phyloP scores from a whole-genome alignment of 192 early-diverging fungal species.

The Linnemannia schmuckeri region DNA sequence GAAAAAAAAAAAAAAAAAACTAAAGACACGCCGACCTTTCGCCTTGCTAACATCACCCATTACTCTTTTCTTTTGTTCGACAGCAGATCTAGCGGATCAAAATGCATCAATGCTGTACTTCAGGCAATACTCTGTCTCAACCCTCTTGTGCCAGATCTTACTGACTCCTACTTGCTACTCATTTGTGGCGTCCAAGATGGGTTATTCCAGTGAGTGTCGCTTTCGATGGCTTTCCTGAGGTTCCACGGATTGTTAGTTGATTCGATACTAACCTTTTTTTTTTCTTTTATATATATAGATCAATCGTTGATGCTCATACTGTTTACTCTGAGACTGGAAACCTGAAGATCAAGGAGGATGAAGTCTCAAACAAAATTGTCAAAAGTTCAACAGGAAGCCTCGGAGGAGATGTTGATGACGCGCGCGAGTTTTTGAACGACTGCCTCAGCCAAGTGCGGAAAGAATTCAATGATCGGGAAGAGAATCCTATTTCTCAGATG shows the following conservation, averaged over 20 bases:
- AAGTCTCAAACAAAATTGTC: slow-evolving; percentile 15
- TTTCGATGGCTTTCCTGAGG: not conserved
- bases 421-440: slow-evolving; percentile 36
- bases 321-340: not conserved
- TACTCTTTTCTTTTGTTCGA: not conserved
- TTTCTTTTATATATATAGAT: not conserved
- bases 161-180: slow-evolving; percentile 2
- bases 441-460: slow-evolving; percentile 23
- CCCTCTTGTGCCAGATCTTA: slow-evolving; percentile 15
- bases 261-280: not conserved
- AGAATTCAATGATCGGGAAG: slow-evolving; percentile 16
- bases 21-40: not conserved
- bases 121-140: slow-evolving; percentile 21
- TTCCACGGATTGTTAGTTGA: not conserved
- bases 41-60: not conserved
- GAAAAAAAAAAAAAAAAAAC: not conserved
- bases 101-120: slow-evolving; percentile 27
- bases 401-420: slow-evolving; percentile 33
- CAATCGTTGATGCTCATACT: not conserved
- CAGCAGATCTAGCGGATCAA: slow-evolving; percentile 4
- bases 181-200: slow-evolving; percentile 1
- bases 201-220: slow-evolving; percentile 12
- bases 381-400: slow-evolving; percentile 24
- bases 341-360: slow-evolving; percentile 17
- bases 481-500: slow-evolving; percentile 20